Evolutionary conservation across 2,329 filamentous ascomycete genomes (phyloP).

Genomic region (Scytalidium lignicola): DNA sequence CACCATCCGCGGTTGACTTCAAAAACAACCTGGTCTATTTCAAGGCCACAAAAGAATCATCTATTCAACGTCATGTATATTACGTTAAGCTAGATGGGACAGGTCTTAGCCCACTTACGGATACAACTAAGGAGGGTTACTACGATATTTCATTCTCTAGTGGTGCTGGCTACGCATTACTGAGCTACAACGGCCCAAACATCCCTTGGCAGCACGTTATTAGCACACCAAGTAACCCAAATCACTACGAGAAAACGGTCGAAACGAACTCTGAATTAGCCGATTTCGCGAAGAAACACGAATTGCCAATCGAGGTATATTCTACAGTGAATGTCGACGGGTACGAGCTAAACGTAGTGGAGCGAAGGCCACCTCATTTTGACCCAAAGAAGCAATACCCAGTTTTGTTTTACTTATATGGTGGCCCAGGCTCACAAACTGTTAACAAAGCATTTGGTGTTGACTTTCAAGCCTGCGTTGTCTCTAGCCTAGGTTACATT

Average conservation of each 20-base stretch:
- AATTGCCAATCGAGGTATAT: constrained; percentile 78
- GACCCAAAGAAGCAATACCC: constrained; percentile 80
- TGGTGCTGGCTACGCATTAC: constrained; percentile 74
- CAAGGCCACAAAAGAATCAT: constrained; percentile 76
- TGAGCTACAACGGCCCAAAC: constrained; percentile 77
- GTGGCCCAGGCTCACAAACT: constrained; percentile 85
- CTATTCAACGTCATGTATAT: constrained; percentile 88
- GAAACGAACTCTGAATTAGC: constrained; percentile 73
- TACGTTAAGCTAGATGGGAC: constrained; percentile 80
- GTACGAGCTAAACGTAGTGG: constrained; percentile 67
- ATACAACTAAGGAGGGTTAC: constrained; percentile 68
- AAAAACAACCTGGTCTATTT: constrained; percentile 89
- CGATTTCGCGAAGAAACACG: constrained; percentile 65
- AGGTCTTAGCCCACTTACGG: constrained; percentile 66
- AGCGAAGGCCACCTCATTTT: constrained; percentile 87
- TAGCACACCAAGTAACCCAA: constrained; percentile 67
- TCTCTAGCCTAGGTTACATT: constrained; percentile 80
- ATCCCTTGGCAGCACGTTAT: constrained; percentile 90
- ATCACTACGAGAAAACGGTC: constrained; percentile 62
- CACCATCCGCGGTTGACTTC: constrained; percentile 79
- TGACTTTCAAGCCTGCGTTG: constrained; percentile 87
- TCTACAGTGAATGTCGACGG: constrained; percentile 81
- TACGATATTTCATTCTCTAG: constrained; percentile 81
- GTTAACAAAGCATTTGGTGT: constrained; percentile 77
- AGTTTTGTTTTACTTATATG: constrained; percentile 92